phyloP scores from a whole-genome alignment of 2,329 filamentous ascomycete species.

The Didymella keratinophila region DNA sequence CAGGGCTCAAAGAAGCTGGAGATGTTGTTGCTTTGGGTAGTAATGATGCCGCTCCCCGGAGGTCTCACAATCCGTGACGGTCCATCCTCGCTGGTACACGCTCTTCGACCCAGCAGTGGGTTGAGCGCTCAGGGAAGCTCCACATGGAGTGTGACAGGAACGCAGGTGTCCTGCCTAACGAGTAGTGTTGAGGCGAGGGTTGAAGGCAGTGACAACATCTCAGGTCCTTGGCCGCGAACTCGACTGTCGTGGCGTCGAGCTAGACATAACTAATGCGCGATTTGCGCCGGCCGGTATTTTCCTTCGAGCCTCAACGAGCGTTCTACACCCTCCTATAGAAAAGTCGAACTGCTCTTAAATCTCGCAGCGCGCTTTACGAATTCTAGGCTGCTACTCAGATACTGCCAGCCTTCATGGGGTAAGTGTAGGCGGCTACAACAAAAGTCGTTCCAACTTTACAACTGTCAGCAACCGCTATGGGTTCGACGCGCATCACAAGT shows the following conservation, averaged over 20 bases:
- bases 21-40: background rate
- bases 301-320: conserved; percentile 3
- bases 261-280: background rate
- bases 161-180: background rate
- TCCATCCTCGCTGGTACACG: background rate
- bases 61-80: background rate
- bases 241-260: background rate
- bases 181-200: conserved; percentile 1
- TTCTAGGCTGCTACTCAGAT: background rate
- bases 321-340: background rate
- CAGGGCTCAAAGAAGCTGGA: background rate
- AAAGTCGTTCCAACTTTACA: background rate
- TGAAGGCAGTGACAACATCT: conserved; percentile 1
- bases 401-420: background rate
- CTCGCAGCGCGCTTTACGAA: background rate
- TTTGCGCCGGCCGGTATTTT: background rate
- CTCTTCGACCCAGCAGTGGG: background rate
- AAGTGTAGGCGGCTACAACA: background rate
- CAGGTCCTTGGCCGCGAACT: background rate
- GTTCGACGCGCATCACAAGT: background rate
- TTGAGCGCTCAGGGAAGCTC: background rate
- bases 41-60: background rate
- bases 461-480: background rate
- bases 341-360: background rate
- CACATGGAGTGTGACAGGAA: background rate